Base-by-base conservation (phyloP, 495 filamentous ascomycete species). In the Friedmanniomyces simplex region DNA sequence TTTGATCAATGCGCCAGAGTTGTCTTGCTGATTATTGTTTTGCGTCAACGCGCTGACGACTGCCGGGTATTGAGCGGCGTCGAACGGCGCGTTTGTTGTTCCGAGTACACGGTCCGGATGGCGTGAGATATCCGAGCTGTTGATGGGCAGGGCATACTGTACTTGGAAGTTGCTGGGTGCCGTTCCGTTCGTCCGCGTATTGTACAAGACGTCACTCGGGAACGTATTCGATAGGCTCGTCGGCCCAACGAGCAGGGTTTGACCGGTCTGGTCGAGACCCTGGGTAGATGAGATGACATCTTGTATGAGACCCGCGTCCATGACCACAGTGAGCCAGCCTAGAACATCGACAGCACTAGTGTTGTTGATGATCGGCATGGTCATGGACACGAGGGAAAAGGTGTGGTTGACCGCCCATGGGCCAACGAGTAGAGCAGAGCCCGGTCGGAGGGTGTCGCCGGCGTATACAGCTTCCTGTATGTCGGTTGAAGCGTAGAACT, bases 331-430 rank as follows among this genome's bases (percentile, higher is more conserved):
- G 73, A 89, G 77, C 69, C 82, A 94, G 2, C 86, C 88, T 13
- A 94, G 76, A 3, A 86, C 78, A 53, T 83, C 78, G 16, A 69
- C 69, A 41, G 63, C 54, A 11, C 76, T 79, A 1, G 74, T 74
- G 60, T 83, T 83, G 55, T 83, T 80, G 54, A 87, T 75, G 28
- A 94, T 79, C 0, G 88, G 86, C 20, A 88, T 63, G 1, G 88
- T 91, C 54, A 94, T 67, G 24, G 88, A 94, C n/a, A 91, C 58
- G n/a, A 94, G 65, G n/a, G 83, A 82, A 49, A 82, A 86, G 0
- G 78, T 80, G 16, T 74, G 67, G 65, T 94, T 91, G 55, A 90
- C 66, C 22, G 73, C 69, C 42, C 82, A 69, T 0, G 88, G 88
- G 0, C 88, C 88, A 0, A 90, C 67, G 6, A 93, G 65, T 11